Percentiles rank a stretch among this genome's conserved stretches.
phyloP scores from a whole-genome alignment of 2,329 filamentous ascomycete genomes.

The Triangularia verruculosa region DNA sequence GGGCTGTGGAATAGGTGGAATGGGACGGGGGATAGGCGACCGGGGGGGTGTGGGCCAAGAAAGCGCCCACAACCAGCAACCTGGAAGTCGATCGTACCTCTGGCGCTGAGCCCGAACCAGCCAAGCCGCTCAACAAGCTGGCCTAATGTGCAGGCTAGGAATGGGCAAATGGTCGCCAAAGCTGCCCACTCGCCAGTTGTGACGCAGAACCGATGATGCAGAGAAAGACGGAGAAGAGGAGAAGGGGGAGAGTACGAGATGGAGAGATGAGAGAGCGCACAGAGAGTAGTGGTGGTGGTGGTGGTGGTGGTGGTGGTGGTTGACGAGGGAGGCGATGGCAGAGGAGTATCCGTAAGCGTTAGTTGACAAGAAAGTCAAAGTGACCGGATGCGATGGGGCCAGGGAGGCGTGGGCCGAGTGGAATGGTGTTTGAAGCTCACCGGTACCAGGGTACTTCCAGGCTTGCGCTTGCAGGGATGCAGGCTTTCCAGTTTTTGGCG shows the following conservation, averaged over 20 bases:
- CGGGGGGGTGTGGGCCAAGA: slow-evolving; percentile 3
- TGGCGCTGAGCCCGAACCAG: not conserved
- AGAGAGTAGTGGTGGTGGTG: not conserved
- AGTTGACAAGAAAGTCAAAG: slow-evolving; percentile 9
- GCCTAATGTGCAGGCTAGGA: not conserved
- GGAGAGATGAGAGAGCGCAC: not conserved
- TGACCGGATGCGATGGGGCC: slow-evolving; percentile 10
- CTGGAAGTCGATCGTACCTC: not conserved
- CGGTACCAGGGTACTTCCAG: slow-evolving; percentile 10
- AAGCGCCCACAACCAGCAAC: not conserved
- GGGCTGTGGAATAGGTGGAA: slow-evolving; percentile 8
- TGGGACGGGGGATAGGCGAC: not conserved
- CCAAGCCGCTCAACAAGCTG: not conserved
- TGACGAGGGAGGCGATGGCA: slow-evolving; percentile 11
- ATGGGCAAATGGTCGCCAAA: not conserved
- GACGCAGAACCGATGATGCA: not conserved
- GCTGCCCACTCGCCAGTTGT: not conserved
- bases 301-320: not conserved
- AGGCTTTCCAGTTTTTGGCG: slow-evolving; percentile 13
- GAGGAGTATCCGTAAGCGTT: slow-evolving; percentile 13
- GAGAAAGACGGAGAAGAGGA: not conserved
- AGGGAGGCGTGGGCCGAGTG: slow-evolving; percentile 20
- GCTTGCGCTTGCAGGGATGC: slow-evolving; percentile 18
- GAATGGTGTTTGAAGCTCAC: slow-evolving; percentile 8
- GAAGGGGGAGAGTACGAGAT: not conserved